phyloP scores from a whole-genome alignment of 1,139 yeast species.

The Candida neerlandica region DNA sequence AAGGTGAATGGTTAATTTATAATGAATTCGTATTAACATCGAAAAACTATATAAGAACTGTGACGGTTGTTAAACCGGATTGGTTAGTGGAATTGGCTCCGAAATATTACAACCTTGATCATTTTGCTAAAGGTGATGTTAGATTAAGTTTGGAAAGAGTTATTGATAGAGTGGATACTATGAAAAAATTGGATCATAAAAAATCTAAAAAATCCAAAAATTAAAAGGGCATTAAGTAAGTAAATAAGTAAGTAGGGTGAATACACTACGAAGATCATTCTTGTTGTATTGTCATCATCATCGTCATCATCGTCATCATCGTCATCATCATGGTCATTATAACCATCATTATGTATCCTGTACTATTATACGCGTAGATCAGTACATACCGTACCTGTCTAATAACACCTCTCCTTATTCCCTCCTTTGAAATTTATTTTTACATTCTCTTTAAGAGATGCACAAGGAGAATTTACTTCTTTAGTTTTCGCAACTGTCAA shows the following conservation, averaged over 20 bases:
- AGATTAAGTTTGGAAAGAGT: slow-evolving; percentile 76
- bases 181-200: slow-evolving; percentile 37
- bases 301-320: no score
- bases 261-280: not conserved
- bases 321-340: no score
- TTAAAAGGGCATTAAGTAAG: not conserved
- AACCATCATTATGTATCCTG: no score
- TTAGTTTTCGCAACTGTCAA: no score
- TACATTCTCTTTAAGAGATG: no score
- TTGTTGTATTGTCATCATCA: no score
- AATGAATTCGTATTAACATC: slow-evolving; percentile 94
- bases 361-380: no score
- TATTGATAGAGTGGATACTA: slow-evolving; percentile 50
- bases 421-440: no score
- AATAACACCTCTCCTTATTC: no score
- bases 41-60: slow-evolving; percentile 91
- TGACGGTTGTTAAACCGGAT: slow-evolving; percentile 88
- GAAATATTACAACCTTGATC: slow-evolving; percentile 72
- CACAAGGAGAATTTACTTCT: no score
- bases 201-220: slow-evolving; percentile 14
- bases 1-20: slow-evolving; percentile 91
- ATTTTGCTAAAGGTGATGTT: slow-evolving; percentile 82
- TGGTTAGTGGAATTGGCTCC: slow-evolving; percentile 91
- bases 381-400: no score
- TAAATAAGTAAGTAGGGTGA: not conserved